Base-by-base conservation (phyloP, 1,139 yeast species). In the Kodamaea sp. region DNA sequence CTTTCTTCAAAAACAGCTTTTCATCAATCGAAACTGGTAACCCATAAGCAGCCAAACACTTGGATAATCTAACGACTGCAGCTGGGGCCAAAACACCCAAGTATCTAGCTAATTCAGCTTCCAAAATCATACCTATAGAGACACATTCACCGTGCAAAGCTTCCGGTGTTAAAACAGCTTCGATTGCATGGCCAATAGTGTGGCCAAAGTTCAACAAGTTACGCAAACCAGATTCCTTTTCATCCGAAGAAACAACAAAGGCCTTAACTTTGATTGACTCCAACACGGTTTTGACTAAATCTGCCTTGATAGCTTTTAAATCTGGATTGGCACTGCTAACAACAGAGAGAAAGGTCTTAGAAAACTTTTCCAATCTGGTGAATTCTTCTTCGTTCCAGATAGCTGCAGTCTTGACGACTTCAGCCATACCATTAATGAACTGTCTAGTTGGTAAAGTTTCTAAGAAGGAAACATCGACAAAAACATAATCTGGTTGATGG, bases 141-240 rank as follows among this genome's bases (percentile, higher is more conserved):
- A 92, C 98, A 73, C 98, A 92, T 63, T 92, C 99, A 44, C 99
- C 99, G 54, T 92, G 99, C 35, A 92, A 74, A 12, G 96, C 94
- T 60, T 90, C 89, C 7, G 99, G 98, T 4, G 97, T 89, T 48
- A 92, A 73, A 27, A 94, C 80, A 10, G 98, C 98, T 67, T 92
- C 99, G 51, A 85, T 89, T 23, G 99, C 99, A 62, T 92, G 99
- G 33, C 98, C 99, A 54, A 92, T 90, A 28, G 97, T 81, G 62
- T 92, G 99, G 25, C 99, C 99, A 58, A 92, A 94, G 64, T 92
- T 92, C 46, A 92, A 75, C 52, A 92, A 70, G 62, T 92, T 92
- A 67, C 99, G 78, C 52, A 92, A 75, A 2, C 97, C 95, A 38
- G 96, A 88, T 62, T 94, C 98, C 56, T 95, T 84, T 65, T 94